Evolutionary conservation across 2,329 filamentous ascomycete species (phyloP), one percentile per base, ranked within the genome.

Genomic region (Aspergillus spinulosporus): DNA sequence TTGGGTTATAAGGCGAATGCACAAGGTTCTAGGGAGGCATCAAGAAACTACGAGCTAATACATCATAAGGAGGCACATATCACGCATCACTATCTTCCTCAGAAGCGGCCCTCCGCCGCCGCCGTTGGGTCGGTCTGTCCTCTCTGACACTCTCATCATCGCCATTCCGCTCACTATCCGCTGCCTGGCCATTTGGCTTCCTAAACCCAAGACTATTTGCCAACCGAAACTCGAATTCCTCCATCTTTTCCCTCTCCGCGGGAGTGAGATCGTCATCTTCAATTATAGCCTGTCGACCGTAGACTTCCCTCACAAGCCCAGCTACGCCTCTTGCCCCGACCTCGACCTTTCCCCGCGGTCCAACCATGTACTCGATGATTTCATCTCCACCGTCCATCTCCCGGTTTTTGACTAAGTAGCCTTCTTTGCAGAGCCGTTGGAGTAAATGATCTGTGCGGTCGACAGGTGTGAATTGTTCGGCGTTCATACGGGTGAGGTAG

Each of bases 321-420:
- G 86, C 84, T 9, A 94, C 88, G 0, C 89, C 90, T 49, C 85
- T 82, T 12, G 86, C 80, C 0, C 89, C 90, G 36, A 97, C 84
- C 73, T 97, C 94, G 6, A 92, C 81, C 73, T 89, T 94, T 4
- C 89, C 93, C 21, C 94, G 83, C 4, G 91, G 88, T 0, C 94
- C 94, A 11, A 97, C 84, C 54, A 89, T 84, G 82, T 90, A 99
- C 47, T 90, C 92, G 6, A 91, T 80, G 2, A 84, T 80, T 60
- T 93, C 87, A 37, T 96, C 90, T 28, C 89, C 90, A 1, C 84
- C 85, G 64, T 75, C 74, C 61, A 70, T 83, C 64, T 97, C 92
- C 15, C 86, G 82, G 49, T 87, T 82, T 61, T 85, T 88, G 36
- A 92, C 80, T 2, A 99, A 77, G 68, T 99, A 99, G 0, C 89